Conservation (phyloP, 176 grass and related monocot species). For the Rhynchospora tenuis region DNA sequence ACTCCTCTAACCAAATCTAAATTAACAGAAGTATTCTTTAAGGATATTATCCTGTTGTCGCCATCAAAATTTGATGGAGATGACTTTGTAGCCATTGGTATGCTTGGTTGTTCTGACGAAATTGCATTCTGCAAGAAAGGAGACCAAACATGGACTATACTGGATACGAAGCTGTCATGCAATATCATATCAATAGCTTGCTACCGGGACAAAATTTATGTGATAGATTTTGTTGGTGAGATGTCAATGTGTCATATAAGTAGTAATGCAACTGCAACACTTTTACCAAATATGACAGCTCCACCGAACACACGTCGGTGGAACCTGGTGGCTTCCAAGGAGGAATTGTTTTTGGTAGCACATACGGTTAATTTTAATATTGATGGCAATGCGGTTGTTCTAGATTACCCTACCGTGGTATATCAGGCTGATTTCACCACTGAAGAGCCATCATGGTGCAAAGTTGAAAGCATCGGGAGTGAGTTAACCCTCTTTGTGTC, state of each 20-base stretch:
- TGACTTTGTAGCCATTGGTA: not conserved
- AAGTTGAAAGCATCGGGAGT: not conserved
- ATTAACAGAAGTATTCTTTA: not conserved
- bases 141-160: not conserved
- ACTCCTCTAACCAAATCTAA: not conserved
- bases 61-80: not conserved
- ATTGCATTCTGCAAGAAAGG: slow-evolving; percentile 5
- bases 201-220: not conserved
- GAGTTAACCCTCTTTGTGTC: not conserved
- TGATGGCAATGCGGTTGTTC: not conserved
- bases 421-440: not conserved
- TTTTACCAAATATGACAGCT: not conserved
- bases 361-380: not conserved
- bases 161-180: not conserved
- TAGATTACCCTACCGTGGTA: not conserved
- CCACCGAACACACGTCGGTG: not conserved
- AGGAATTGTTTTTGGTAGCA: not conserved
- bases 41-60: not conserved
- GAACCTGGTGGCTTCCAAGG: not conserved
- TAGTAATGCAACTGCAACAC: not conserved
- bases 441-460: not conserved
- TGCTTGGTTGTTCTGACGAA: not conserved
- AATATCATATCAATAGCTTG: not conserved
- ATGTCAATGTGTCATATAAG: not conserved
- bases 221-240: not conserved